Evolutionary conservation across 345 rosid species (phyloP).

Genomic region (Melaleuca quinquenervia): DNA sequence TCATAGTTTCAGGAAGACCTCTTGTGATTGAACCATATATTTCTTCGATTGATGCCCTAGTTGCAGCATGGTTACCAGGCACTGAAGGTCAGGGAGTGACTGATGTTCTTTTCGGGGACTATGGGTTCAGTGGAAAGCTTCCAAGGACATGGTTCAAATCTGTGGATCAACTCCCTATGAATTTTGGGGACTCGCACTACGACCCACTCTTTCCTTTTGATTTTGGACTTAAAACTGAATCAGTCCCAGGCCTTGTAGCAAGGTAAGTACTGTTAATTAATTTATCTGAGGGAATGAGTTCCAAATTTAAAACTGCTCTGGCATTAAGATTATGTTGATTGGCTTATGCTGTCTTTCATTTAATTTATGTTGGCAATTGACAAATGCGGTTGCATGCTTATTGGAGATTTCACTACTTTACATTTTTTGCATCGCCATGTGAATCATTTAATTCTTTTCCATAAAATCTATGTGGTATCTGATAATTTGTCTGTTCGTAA

Average conservation of each 20-base stretch:
- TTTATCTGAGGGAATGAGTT: not conserved
- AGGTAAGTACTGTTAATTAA: slow-evolving; percentile 23
- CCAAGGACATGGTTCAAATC: slow-evolving; percentile 82
- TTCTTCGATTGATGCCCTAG: slow-evolving; percentile 53
- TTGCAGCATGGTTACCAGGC: slow-evolving; percentile 95
- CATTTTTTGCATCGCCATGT: not conserved
- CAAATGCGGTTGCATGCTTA: not conserved
- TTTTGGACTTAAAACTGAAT: slow-evolving; percentile 69
- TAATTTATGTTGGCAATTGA: not conserved
- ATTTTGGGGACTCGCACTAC: slow-evolving; percentile 59
- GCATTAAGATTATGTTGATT: not conserved
- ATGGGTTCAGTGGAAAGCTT: slow-evolving; percentile 81
- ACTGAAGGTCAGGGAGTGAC: slow-evolving; percentile 90
- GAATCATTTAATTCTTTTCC: not conserved
- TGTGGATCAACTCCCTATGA: slow-evolving; percentile 92
- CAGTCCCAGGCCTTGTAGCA: slow-evolving; percentile 40
- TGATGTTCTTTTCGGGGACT: slow-evolving; percentile 78
- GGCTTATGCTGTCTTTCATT: not conserved
- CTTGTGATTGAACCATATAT: slow-evolving; percentile 68
- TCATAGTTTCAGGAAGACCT: slow-evolving; percentile 82
- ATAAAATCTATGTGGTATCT: not conserved
- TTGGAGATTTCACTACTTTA: not conserved
- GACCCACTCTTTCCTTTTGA: slow-evolving; percentile 83
- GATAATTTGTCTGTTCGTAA: not conserved
- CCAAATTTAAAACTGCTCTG: not conserved